phyloP scores from a whole-genome alignment of 2,329 filamentous ascomycete species.

The Teratosphaeria gauchensis region DNA sequence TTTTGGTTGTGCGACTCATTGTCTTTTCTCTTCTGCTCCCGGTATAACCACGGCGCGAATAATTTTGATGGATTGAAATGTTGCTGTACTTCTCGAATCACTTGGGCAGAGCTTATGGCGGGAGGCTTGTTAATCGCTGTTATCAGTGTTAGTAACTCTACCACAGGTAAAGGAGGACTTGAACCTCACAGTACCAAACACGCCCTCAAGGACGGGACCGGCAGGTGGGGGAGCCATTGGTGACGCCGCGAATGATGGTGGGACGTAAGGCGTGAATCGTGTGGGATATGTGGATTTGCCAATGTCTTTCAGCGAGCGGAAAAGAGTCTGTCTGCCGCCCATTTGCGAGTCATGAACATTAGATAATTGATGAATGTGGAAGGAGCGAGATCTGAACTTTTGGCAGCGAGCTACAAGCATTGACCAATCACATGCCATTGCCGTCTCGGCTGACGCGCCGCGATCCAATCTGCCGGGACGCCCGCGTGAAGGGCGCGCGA shows the following conservation, averaged over 20 bases:
- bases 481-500: not conserved
- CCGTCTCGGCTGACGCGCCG: no score
- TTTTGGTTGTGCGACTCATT: slow-evolving; percentile 51
- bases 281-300: slow-evolving; percentile 3
- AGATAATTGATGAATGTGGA: not conserved
- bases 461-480: not conserved
- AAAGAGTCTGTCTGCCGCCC: slow-evolving; percentile 16
- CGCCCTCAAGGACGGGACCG: slow-evolving; percentile 39
- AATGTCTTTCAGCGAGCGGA: slow-evolving; percentile 13
- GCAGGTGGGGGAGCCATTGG: not conserved
- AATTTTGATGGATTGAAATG: slow-evolving; percentile 71
- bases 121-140: slow-evolving; percentile 87
- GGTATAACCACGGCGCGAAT: slow-evolving; percentile 68
- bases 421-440: not conserved
- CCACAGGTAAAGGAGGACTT: slow-evolving; percentile 8
- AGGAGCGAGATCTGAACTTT: not conserved
- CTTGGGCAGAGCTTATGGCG: slow-evolving; percentile 78
- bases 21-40: slow-evolving; percentile 48
- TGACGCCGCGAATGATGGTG: not conserved
- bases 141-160: slow-evolving; percentile 8
- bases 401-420: not conserved
- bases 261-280: not conserved
- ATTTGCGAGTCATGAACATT: slow-evolving; percentile 5
- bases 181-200: slow-evolving; percentile 44
- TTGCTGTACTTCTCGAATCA: slow-evolving; percentile 76